Conservation (phyloP, 2,329 filamentous ascomycete genomes). For the Fusarium scirpi region DNA sequence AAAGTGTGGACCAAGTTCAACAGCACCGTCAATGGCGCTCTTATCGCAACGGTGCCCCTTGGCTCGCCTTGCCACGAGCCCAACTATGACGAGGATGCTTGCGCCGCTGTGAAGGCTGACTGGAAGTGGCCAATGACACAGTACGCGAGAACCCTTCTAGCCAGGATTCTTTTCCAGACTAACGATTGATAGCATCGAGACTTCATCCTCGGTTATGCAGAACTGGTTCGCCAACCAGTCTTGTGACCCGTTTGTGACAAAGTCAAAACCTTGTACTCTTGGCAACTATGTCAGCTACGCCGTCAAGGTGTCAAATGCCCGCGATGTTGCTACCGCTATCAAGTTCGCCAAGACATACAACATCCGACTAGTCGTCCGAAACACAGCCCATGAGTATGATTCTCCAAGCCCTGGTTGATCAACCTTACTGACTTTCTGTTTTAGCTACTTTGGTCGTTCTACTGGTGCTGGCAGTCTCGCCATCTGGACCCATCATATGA, state of each 20-base stretch:
- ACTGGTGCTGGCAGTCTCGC: conserved; percentile 54
- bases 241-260: conserved; percentile 55
- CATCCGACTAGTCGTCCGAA: conserved; percentile 53
- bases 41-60: conserved; percentile 64
- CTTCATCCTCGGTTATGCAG: conserved; percentile 57
- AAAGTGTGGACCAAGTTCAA: conserved; percentile 63
- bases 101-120: conserved; percentile 54
- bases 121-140: conserved; percentile 62
- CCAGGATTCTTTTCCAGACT: neutral
- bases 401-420: neutral
- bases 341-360: conserved; percentile 55
- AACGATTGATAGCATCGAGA: conserved; percentile 46
- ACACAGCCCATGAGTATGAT: conserved; percentile 49
- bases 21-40: conserved; percentile 59
- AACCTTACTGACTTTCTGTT: conserved; percentile 1
- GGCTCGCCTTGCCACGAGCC: conserved; percentile 63
- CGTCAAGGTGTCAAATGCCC: conserved; percentile 49
- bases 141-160: conserved; percentile 48
- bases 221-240: conserved; percentile 54
- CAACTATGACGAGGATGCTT: conserved; percentile 59
- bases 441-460: conserved; percentile 50
- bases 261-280: conserved; percentile 55
- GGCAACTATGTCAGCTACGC: conserved; percentile 59
- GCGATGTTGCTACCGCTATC: conserved; percentile 51
- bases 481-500: conserved; percentile 56